Conservation (phyloP, 2,329 filamentous ascomycete species). For the Fusarium avenaceum region DNA sequence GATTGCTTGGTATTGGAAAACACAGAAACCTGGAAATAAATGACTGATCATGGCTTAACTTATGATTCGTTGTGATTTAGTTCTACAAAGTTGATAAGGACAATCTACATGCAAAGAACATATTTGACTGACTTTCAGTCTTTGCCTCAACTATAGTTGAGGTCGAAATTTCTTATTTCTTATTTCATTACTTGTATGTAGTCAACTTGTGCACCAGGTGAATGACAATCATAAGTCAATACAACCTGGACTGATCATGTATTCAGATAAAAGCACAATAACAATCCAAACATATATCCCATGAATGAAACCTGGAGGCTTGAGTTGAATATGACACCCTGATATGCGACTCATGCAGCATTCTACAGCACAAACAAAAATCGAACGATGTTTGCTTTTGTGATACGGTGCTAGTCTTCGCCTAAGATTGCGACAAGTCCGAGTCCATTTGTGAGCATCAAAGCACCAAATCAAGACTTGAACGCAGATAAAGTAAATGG, state of each 20-base stretch:
- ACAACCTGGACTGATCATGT: not conserved
- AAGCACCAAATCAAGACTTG: slow-evolving; percentile 5
- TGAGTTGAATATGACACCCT: too few species aligned
- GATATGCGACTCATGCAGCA: not conserved
- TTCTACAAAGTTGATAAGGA: too few species aligned
- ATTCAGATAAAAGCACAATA: not conserved
- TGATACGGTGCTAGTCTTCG: slow-evolving; percentile 37
- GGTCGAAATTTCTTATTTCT: not conserved
- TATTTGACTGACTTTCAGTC: too few species aligned
- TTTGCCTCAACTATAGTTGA: too few species aligned
- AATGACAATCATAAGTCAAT: not conserved
- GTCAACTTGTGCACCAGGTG: not conserved
- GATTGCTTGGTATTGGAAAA: too few species aligned
- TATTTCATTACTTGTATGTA: not conserved
- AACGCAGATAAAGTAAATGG: accelerated
- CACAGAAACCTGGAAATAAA: too few species aligned
- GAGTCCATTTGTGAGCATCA: not conserved
- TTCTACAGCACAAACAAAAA: not conserved
- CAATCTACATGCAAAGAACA: too few species aligned
- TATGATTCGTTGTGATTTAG: not conserved
- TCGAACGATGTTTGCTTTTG: slow-evolving; percentile 41
- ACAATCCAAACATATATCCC: too few species aligned
- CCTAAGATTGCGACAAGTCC: slow-evolving; percentile 16
- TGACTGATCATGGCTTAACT: slow-evolving; percentile 3
- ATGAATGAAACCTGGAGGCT: too few species aligned